Evolutionary conservation across 108 stramenopile species (phyloP).

Genomic region (Discostella pseudostelligera): DNA sequence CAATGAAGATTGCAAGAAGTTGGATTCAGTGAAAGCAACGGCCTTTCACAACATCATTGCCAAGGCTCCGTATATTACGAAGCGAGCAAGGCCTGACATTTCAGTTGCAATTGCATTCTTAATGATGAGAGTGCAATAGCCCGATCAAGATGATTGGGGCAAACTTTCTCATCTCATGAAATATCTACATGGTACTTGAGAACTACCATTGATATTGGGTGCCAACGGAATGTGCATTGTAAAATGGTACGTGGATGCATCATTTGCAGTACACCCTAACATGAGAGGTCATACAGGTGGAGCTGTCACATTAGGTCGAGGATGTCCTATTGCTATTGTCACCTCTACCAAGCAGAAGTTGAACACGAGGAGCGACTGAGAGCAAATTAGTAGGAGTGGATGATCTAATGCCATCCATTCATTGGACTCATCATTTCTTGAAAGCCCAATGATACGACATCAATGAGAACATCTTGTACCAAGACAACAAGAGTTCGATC

Average conservation of each 20-base stretch:
- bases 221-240: background rate
- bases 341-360: slow-evolving; percentile 34
- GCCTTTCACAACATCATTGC: background rate
- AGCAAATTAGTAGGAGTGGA: slow-evolving; percentile 46
- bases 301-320: slow-evolving; percentile 46
- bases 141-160: slow-evolving; percentile 30
- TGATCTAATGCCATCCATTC: slow-evolving; percentile 38
- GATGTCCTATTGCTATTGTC: slow-evolving; percentile 11
- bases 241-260: slow-evolving; percentile 56
- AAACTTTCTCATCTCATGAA: slow-evolving; percentile 31
- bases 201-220: slow-evolving; percentile 17
- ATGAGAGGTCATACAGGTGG: slow-evolving; percentile 54
- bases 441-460: slow-evolving; percentile 49
- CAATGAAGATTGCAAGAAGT: slow-evolving; percentile 1
- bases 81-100: slow-evolving; percentile 12
- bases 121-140: slow-evolving; percentile 20
- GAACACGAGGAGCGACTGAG: slow-evolving; percentile 54
- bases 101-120: slow-evolving; percentile 16
- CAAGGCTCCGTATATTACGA: background rate
- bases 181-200: slow-evolving; percentile 29
- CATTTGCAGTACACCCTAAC: slow-evolving; percentile 46
- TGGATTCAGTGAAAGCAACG: background rate
- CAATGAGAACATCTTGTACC: slow-evolving; percentile 33
- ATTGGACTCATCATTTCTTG: slow-evolving; percentile 52
- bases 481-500: slow-evolving; percentile 60